Conservation (phyloP, 2,329 filamentous ascomycete species). For the Exophiala xenobiotica region DNA sequence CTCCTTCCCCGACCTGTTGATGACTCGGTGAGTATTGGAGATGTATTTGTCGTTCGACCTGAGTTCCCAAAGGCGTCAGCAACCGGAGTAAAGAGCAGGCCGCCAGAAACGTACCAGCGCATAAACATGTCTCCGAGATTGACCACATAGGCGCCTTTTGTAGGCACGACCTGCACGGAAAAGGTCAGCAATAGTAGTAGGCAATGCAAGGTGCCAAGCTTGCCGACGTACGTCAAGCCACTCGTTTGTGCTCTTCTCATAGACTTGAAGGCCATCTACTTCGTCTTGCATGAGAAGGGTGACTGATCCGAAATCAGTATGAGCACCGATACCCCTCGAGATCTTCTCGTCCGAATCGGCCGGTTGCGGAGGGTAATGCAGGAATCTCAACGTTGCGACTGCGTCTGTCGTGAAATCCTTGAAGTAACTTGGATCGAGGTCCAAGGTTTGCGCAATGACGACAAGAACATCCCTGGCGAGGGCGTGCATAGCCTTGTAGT, state of each 20-base stretch:
- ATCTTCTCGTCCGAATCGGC: conserved; percentile 7
- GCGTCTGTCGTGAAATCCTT: conserved; percentile 46
- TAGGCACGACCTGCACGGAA: conserved; percentile 14
- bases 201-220: neutral
- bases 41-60: conserved; percentile 41
- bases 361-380: conserved; percentile 52
- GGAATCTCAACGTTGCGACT: conserved; percentile 46
- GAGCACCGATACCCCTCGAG: conserved; percentile 33
- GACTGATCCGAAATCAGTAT: conserved; percentile 36
- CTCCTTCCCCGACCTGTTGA: conserved; percentile 32
- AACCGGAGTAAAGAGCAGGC: conserved; percentile 32
- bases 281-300: conserved; percentile 35
- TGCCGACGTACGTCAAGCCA: conserved; percentile 31
- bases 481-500: conserved; percentile 23
- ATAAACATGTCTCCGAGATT: conserved; percentile 30
- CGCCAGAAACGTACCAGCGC: conserved; percentile 49
- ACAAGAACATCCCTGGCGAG: conserved; percentile 25
- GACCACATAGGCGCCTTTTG: conserved; percentile 39
- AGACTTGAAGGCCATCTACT: conserved; percentile 32
- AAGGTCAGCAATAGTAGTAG: neutral
- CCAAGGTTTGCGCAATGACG: conserved; percentile 21
- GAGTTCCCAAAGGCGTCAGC: conserved; percentile 27
- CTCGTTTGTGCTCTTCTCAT: conserved; percentile 24
- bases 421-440: conserved; percentile 37
- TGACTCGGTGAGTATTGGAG: conserved; percentile 34